Conservation (phyloP, 208 protist species). For the Angomonas desouzai region DNA sequence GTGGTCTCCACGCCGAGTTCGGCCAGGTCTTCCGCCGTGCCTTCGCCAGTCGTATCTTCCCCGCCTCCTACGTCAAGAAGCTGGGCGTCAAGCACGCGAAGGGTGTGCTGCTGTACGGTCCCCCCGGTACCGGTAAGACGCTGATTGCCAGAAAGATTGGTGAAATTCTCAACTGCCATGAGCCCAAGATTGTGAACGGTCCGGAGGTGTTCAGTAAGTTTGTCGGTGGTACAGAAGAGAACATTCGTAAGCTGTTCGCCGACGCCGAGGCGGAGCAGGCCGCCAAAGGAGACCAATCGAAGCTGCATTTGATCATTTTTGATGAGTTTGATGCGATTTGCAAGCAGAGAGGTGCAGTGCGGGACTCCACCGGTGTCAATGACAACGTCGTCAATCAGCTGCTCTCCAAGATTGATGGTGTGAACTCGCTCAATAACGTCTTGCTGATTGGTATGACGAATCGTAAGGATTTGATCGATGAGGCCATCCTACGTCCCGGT, state of each 20-base stretch:
- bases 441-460: conserved; percentile 99
- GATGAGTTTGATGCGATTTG: conserved; percentile 99
- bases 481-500: conserved; percentile 98
- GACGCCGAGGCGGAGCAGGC: conserved; percentile 96
- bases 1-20: conserved; percentile 96
- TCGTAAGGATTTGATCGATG: conserved; percentile 98
- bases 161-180: conserved; percentile 97
- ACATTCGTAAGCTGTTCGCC: conserved; percentile 99
- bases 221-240: conserved; percentile 99
- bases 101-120: conserved; percentile 97
- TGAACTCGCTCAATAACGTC: conserved; percentile 99
- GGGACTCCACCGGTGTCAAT: conserved; percentile 95
- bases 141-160: conserved; percentile 99
- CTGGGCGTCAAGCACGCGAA: conserved; percentile 98
- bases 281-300: conserved; percentile 91
- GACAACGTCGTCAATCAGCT: conserved; percentile 99
- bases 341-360: conserved; percentile 92
- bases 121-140: conserved; percentile 99
- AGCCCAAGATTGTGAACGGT: conserved; percentile 97
- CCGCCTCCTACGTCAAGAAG: conserved; percentile 92
- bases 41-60: conserved; percentile 98
- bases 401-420: conserved; percentile 99
- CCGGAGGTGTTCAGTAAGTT: conserved; percentile 99
- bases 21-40: conserved; percentile 98
- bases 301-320: conserved; percentile 99